Evolutionary conservation across 1,284 basidiomycete species (phyloP).

Genomic region (Mrakiaceae sp.): DNA sequence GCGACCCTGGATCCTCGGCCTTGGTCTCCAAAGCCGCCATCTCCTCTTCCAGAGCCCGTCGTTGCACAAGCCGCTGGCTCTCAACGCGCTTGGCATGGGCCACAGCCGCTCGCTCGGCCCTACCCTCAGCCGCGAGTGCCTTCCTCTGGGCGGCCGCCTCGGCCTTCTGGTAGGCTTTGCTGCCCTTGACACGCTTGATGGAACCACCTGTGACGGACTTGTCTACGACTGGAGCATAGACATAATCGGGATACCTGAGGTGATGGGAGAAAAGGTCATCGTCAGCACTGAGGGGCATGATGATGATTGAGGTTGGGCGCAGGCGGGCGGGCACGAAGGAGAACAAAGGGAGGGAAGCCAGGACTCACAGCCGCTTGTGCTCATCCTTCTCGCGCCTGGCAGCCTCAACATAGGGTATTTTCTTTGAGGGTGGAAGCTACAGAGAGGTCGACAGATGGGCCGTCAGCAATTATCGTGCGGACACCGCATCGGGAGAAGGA

Average conservation of each 20-base stretch:
- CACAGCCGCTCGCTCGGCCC: too few species aligned
- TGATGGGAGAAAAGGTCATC: background rate
- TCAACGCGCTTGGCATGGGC: background rate
- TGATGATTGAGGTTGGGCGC: background rate
- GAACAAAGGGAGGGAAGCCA: background rate
- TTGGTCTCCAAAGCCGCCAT: too few species aligned
- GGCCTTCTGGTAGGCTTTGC: slow-evolving; percentile 5
- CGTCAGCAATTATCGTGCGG: background rate
- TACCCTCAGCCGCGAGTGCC: background rate
- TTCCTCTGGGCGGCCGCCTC: background rate
- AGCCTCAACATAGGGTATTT: slow-evolving; percentile 7
- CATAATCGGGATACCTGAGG: slow-evolving; percentile 9
- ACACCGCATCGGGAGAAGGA: background rate
- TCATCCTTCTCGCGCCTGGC: slow-evolving; percentile 11
- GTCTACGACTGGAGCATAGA: slow-evolving; percentile 5
- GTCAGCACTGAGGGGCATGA: background rate
- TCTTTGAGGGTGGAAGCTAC: slow-evolving; percentile 2
- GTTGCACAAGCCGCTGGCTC: background rate
- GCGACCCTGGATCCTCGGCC: too few species aligned
- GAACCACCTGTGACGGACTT: background rate
- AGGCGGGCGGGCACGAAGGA: background rate
- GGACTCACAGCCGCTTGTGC: slow-evolving; percentile 11
- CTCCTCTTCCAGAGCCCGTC: too few species aligned
- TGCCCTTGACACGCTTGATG: background rate
- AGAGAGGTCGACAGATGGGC: background rate